Evolutionary conservation across 2,329 filamentous ascomycete species (phyloP), one percentile per base, ranked within the genome.

Genomic region (Phialophora verrucosa): DNA sequence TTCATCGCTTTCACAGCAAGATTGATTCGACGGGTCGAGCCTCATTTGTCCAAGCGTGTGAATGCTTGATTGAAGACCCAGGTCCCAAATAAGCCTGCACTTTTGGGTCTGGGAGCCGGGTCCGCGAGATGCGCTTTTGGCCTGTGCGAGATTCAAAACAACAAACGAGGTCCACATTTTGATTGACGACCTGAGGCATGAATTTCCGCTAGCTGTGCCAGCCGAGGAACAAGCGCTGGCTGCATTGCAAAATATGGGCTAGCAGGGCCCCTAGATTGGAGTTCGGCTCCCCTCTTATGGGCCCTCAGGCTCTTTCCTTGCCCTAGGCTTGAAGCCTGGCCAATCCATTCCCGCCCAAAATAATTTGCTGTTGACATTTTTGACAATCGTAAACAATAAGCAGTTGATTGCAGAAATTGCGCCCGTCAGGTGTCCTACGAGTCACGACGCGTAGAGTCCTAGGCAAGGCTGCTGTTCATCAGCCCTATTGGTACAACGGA

Each of bases 121-220:
- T 38, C 59, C 54, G 62, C 62, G 44, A 68, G 47, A 50, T 53
- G 59, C 42, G 55, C 47, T 57, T 55, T 38, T 63, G 50, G 38
- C 49, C 49, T 65, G 63, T 66, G 65, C 54, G 62, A 70, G 63
- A 70, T 70, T 70, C 68, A 70, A 68, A 68, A 64, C 68, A 67
- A 66, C 64, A 50, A 50, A 53, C 47, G 14, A 56, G 65, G 58
- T 53, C 68, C 68, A 70, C 68, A 64, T 44, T 68, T 70, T 68
- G 65, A 68, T 70, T 69, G 35, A 68, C 65, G 67, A 65, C 67
- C 65, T 67, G 64, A 65, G 54, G 55, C 49, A 29, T 57, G 63
- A 72, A 68, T 70, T 67, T 70, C 69, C 69, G 69, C 70, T 69
- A 68, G 31, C 32, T 38, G 65, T 64, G 68, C 55, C 65, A 67